Conservation (phyloP, 2,329 filamentous ascomycete species). For the Ceratocystis alfenasii region DNA sequence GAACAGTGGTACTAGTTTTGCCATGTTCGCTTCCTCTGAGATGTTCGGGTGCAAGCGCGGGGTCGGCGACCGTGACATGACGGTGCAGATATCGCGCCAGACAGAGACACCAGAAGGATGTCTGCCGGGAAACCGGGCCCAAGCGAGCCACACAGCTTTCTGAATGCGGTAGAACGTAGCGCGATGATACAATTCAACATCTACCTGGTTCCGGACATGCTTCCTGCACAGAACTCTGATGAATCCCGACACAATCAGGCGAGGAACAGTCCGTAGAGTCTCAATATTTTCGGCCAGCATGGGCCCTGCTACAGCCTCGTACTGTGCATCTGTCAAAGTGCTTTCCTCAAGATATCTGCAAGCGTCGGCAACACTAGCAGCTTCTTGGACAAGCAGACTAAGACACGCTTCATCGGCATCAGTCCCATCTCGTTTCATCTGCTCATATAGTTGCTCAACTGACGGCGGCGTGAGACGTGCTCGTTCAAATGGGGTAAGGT, state of each 20-base stretch:
- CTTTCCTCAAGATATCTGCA: slow-evolving; percentile 13
- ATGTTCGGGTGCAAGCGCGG: slow-evolving; percentile 18
- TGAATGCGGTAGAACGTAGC: slow-evolving; percentile 21
- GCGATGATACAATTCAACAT: slow-evolving; percentile 12
- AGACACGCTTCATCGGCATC: slow-evolving; percentile 41
- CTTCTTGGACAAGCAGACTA: slow-evolving; percentile 43
- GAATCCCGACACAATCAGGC: slow-evolving; percentile 21
- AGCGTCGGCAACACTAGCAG: slow-evolving; percentile 28
- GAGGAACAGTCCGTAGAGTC: slow-evolving; percentile 16
- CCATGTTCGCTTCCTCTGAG: slow-evolving; percentile 14
- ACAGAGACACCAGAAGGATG: slow-evolving; percentile 11
- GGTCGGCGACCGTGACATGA: slow-evolving; percentile 16
- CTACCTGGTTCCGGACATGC: slow-evolving; percentile 15
- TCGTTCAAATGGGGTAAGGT: slow-evolving; percentile 52
- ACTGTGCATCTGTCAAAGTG: slow-evolving; percentile 13
- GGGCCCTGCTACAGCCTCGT: slow-evolving; percentile 22
- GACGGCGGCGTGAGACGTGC: slow-evolving; percentile 50
- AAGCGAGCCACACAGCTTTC: slow-evolving; percentile 20
- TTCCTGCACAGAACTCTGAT: slow-evolving; percentile 21
- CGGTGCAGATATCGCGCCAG: slow-evolving; percentile 10
- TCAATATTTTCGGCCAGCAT: slow-evolving; percentile 10
- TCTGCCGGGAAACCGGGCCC: slow-evolving; percentile 11
- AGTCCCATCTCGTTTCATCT: slow-evolving; percentile 43
- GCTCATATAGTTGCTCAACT: slow-evolving; percentile 44
- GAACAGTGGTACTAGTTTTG: slow-evolving; percentile 12